These are phyloP conservation scores for Thymus mandschuricus DNA, from an alignment of 257 asterid species.

Conservation along the genomic window DNA sequence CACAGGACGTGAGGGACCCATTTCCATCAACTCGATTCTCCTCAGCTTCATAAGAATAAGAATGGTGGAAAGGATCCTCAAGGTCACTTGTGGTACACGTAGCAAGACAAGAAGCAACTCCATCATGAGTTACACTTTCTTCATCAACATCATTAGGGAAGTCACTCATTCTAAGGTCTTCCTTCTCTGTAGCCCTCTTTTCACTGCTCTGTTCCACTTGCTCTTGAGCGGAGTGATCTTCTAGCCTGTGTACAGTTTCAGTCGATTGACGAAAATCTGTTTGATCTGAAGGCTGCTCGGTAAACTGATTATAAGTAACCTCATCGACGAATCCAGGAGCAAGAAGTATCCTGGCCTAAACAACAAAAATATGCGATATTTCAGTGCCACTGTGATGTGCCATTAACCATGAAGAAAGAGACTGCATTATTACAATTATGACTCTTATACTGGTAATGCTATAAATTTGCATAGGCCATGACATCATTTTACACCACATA, in stretches of 20 bases:
- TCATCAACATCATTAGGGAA: constrained; percentile 57
- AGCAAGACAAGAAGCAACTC: constrained; percentile 79
- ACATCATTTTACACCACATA: constrained; percentile 1
- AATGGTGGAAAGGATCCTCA: constrained; percentile 63
- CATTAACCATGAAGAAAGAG: not conserved
- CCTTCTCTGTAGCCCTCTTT: constrained; percentile 35
- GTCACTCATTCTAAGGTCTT: constrained; percentile 39
- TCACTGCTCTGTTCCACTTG: constrained; percentile 36
- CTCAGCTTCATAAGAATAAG: constrained; percentile 63
- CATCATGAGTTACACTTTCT: constrained; percentile 66
- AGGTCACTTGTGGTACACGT: constrained; percentile 79
- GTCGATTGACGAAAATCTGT: constrained; percentile 36
- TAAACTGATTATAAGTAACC: constrained; percentile 42
- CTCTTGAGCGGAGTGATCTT: constrained; percentile 36
- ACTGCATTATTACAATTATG: not conserved
- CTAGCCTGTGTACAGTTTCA: constrained; percentile 37
- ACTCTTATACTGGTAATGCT: not conserved
- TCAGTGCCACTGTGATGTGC: constrained; percentile 20
- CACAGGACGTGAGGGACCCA: constrained; percentile 86
- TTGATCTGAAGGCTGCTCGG: constrained; percentile 40
- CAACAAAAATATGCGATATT: not conserved
- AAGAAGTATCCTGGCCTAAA: constrained; percentile 91
- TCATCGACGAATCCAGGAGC: constrained; percentile 57
- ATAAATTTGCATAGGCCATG: not conserved
- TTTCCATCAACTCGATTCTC: constrained; percentile 54